phyloP scores from a whole-genome alignment of 495 filamentous ascomycete genomes.

The Aspergillus funiculosus region DNA sequence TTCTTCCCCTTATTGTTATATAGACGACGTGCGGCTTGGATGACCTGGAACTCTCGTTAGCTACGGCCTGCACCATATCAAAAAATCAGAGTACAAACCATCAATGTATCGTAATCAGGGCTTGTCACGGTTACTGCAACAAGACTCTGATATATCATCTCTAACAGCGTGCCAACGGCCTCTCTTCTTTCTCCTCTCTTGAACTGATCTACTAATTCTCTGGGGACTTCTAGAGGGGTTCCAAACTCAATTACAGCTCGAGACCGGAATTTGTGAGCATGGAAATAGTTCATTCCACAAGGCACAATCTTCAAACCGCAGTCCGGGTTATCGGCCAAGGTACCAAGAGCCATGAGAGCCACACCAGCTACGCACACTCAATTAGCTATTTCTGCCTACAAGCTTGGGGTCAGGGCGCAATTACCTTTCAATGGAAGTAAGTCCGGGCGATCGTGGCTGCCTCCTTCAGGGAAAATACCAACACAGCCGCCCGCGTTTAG shows the following conservation, averaged over 20 bases:
- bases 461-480: constrained; percentile 96
- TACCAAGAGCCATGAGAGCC: constrained; percentile 94
- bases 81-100: constrained; percentile 50
- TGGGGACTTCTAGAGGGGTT: constrained; percentile 73
- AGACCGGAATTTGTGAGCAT: constrained; percentile 97
- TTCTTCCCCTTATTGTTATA: constrained; percentile 95
- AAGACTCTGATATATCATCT: constrained; percentile 78
- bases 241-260: constrained; percentile 96
- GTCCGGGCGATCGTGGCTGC: constrained; percentile 92
- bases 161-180: constrained; percentile 73
- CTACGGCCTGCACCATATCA: neutral
- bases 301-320: constrained; percentile 97
- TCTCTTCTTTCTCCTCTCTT: constrained; percentile 74
- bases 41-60: constrained; percentile 51
- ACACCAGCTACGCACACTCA: constrained; percentile 70
- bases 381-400: constrained; percentile 1
- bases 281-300: constrained; percentile 99
- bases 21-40: constrained; percentile 87
- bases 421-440: constrained; percentile 84
- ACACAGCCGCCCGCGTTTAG: constrained; percentile 81
- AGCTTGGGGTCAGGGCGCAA: neutral
- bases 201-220: constrained; percentile 79
- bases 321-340: constrained; percentile 79
- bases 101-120: constrained; percentile 94
- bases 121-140: constrained; percentile 86